Conservation (phyloP, 257 asterid genomes). For the Cinchona pubescens region DNA sequence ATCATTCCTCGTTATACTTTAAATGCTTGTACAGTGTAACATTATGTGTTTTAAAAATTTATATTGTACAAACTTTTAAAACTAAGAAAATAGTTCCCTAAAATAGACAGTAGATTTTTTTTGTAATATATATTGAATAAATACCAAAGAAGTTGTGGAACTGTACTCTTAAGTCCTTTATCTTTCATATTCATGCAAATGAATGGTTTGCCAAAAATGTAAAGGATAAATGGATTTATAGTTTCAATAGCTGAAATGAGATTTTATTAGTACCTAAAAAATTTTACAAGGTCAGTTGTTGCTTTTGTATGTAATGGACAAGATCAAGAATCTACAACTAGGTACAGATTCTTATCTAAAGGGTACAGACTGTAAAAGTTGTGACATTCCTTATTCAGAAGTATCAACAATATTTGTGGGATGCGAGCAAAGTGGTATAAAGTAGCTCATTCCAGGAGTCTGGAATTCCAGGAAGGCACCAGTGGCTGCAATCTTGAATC, state of each 20-base stretch:
- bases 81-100: too few relatives aligned
- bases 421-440: constrained; percentile 34
- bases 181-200: neutral
- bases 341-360: neutral
- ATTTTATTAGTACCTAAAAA: neutral
- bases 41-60: too few relatives aligned
- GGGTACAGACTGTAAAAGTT: neutral
- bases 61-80: too few relatives aligned
- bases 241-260: neutral
- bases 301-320: neutral
- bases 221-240: neutral
- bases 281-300: neutral
- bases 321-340: neutral
- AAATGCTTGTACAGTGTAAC: too few relatives aligned
- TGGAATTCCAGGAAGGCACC: constrained; percentile 69
- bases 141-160: too few relatives aligned
- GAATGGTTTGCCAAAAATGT: neutral
- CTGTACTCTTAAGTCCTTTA: too few relatives aligned
- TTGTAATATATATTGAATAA: too few relatives aligned
- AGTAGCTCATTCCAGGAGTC: constrained; percentile 59
- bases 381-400: neutral
- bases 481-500: constrained; percentile 66
- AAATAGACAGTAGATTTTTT: too few relatives aligned
- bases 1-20: too few relatives aligned
- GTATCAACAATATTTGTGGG: constrained; percentile 10